Evolutionary conservation across 2,329 filamentous ascomycete species (phyloP).

Genomic region (Cadophora malorum): DNA sequence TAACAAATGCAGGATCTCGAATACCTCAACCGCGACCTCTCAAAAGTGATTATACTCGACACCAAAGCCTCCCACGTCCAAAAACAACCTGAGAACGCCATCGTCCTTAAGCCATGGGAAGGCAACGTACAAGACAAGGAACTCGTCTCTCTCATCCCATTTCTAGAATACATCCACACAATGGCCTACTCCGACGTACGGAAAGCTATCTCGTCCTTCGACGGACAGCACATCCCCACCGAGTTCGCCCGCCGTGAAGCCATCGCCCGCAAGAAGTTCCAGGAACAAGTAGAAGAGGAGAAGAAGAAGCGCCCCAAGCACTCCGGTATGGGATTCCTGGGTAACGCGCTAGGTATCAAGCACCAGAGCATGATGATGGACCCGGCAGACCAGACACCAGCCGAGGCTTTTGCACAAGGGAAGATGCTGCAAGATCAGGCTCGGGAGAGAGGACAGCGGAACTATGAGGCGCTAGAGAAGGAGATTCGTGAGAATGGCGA

Average conservation of each 20-base stretch:
- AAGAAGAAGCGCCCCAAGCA: conserved; percentile 65
- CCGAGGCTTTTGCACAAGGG: conserved; percentile 83
- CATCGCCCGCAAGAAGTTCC: conserved; percentile 82
- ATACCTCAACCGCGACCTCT: conserved; percentile 94
- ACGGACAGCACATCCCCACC: conserved; percentile 85
- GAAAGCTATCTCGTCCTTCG: conserved; percentile 83
- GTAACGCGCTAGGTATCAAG: conserved; percentile 79
- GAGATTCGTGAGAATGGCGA: conserved; percentile 93
- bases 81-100: conserved; percentile 95
- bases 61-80: conserved; percentile 82
- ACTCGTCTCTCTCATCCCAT: conserved; percentile 88
- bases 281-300: conserved; percentile 76
- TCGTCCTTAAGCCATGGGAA: conserved; percentile 88
- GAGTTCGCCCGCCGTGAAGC: conserved; percentile 92
- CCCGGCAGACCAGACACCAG: conserved; percentile 64
- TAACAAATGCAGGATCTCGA: conserved; percentile 76
- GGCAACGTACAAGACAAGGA: conserved; percentile 84
- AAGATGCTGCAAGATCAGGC: conserved; percentile 98
- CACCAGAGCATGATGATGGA: conserved; percentile 72
- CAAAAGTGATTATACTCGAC: conserved; percentile 94
- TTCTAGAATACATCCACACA: conserved; percentile 95
- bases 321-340: conserved; percentile 72
- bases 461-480: conserved; percentile 87
- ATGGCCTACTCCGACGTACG: conserved; percentile 92
- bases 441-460: conserved; percentile 86